Evolutionary conservation across 768 basidiomycete species (phyloP).

Genomic region (Xanthoconium stramineum): DNA sequence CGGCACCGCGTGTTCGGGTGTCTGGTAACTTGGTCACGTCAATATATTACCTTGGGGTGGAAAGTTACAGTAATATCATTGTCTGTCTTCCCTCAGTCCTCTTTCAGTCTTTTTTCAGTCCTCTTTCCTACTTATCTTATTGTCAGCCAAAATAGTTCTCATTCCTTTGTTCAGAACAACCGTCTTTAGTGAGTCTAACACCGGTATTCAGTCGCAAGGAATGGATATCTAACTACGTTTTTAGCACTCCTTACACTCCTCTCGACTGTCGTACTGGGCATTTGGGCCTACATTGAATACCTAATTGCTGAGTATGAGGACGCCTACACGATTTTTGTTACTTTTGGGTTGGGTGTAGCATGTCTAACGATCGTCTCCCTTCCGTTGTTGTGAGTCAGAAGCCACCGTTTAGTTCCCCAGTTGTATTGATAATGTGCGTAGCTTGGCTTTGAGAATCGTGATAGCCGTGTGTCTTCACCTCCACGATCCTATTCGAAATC

Average conservation of each 20-base stretch:
- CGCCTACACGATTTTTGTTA: constrained; percentile 6
- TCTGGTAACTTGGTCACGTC: not conserved
- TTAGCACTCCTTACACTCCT: constrained; percentile 15
- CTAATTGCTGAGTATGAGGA: constrained; percentile 5
- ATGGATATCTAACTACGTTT: not conserved
- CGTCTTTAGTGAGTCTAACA: constrained; percentile 20
- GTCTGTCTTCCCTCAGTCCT: not conserved
- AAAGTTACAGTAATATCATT: not conserved
- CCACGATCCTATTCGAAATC: constrained; percentile 24
- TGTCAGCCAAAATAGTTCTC: constrained; percentile 17
- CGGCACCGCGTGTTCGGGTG: not conserved
- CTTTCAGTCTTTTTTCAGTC: not conserved
- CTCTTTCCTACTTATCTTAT: not conserved
- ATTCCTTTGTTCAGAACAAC: constrained; percentile 23
- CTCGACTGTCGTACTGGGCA: constrained; percentile 19
- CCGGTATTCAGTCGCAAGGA: not conserved
- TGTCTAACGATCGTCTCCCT: constrained; percentile 20
- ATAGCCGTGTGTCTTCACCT: constrained; percentile 12
- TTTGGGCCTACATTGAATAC: constrained; percentile 19
- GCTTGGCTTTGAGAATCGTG: constrained; percentile 15
- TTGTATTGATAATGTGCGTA: constrained; percentile 2
- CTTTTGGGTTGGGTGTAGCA: constrained; percentile 14
- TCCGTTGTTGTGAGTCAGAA: constrained; percentile 22
- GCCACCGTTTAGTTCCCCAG: not conserved
- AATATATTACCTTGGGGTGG: not conserved